Evolutionary conservation across 768 basidiomycete genomes (phyloP), one percentile per base, ranked within the genome.

Genomic region (Suillus variegatus): DNA sequence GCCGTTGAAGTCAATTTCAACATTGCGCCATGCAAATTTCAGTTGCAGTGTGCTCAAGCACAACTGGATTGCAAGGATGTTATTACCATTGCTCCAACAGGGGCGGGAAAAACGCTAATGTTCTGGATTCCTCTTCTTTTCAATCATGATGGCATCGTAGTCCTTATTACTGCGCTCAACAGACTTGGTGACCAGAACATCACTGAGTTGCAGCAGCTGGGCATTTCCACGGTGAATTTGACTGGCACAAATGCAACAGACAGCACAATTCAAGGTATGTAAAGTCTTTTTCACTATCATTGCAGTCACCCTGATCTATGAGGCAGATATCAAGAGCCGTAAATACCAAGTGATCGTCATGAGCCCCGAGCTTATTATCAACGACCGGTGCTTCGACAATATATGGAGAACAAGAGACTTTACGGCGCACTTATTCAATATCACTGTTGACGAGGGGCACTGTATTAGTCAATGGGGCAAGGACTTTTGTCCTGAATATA

Each of bases 341-440:
- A 67, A 68, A 4, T 73, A 71, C 56, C 69, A 66, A 40, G 78
- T 69, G 8, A 72, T 82, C 6, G 56, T 82, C 16, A 72, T 75
- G 0, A 80, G 78, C 14, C 80, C 80, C 0, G 79, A 82, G 60
- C 78, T 81, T 78, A 38, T 70, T 4, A 67, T 82, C 69, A 13
- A 57, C 22, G 51, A 60, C 16, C 20, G 60, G 8, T 10, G 44
- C 4, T 46, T 46, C 20, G 9, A 46, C 4, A 4, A 46, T 46
- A 7, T 46, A 46, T 46, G 44, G 44, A 46, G 44, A 46, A 8
- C 9, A 2, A 46, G 44, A 4, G 25, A 54, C 16, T 70, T 68
- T 20, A 44, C 64, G 1, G 43, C 44, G 0, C 60, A 63, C 25
- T 44, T 71, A 13, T 65, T 80, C 13, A 70, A 71, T 65, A 63